Evolutionary conservation across 192 early-diverging fungal species (phyloP), one percentile per base, ranked within the genome.

Genomic region (Coemansia sp.): DNA sequence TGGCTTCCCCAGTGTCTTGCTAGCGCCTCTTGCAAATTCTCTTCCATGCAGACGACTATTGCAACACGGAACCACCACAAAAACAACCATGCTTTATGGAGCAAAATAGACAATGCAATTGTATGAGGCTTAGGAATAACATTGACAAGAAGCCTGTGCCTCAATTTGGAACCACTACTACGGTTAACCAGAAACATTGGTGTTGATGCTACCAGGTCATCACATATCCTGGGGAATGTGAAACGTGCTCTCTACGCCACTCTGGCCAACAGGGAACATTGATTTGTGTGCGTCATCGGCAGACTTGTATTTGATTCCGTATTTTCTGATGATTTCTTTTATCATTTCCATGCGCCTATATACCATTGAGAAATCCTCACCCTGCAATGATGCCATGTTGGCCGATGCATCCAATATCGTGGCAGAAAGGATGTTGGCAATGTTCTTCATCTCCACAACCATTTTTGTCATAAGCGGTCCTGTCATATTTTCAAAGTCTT

Each of bases 311-410:
- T 50, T 70, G 52, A 54, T 54, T 20, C 60, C 56, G 58, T 73
- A 63, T n/a, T 61, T 66, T 6, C 67, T 58, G 24, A 76, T 72
- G 9, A 82, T 72, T n/a, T 66, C 23, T 6, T 59, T 64, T n/a
- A 82, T 68, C 71, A 76, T 76, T 2, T 54, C 70, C 54, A 64
- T 63, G 31, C 79, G 79, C 54, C 57, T 72, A 51, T 59, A 67
- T 17, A 82, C 64, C 30, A 70, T 74, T 5, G 79, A 72, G 67
- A 82, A 82, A 60, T 82, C 71, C 6, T 73, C 74, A 50, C 74
- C 59, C 23, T 54, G 55, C 51, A 82, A 62, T 17, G 79, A 82
- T 20, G 79, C 79, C 52, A 70, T 72, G 63, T 82, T 82, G 22
- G 79, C 74, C 33, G 74, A 59, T 25, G 79, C 74, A 10, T 82